These are phyloP conservation scores for Epichloe aotearoae DNA, from an alignment of 2,329 filamentous ascomycete species.

Conservation along the genomic window DNA sequence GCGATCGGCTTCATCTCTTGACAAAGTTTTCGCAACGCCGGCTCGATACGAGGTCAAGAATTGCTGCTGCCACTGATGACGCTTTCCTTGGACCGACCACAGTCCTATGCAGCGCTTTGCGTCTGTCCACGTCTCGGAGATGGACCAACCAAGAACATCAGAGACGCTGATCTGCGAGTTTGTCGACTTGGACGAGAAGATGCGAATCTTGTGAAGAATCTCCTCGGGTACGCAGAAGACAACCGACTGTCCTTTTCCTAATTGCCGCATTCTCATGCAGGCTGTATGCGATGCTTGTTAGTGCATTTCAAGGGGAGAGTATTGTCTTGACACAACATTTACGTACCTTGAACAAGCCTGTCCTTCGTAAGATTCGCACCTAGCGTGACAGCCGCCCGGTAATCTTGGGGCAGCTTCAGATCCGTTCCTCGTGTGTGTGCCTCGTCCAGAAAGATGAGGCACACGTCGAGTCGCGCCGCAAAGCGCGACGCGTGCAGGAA, in stretches of 20 bases:
- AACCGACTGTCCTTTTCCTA: conserved; percentile 54
- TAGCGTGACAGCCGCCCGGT: conserved; percentile 54
- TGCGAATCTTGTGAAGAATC: conserved; percentile 39
- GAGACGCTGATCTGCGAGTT: conserved; percentile 26
- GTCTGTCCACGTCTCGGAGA: conserved; percentile 42
- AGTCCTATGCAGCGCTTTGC: conserved; percentile 18
- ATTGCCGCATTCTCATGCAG: conserved; percentile 58
- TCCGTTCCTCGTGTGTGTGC: conserved; percentile 59
- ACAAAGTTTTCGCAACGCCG: not conserved
- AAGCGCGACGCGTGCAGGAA: conserved; percentile 46
- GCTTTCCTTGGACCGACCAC: conserved; percentile 1
- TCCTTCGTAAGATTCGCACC: conserved; percentile 56
- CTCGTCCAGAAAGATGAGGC: conserved; percentile 57
- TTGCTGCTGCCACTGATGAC: not conserved
- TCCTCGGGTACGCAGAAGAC: conserved; percentile 47
- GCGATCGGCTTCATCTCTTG: not conserved
- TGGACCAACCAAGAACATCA: conserved; percentile 47
- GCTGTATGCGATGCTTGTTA: conserved; percentile 24
- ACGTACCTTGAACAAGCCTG: conserved; percentile 49
- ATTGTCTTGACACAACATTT: not conserved
- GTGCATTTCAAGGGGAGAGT: not conserved
- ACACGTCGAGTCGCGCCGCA: conserved; percentile 38
- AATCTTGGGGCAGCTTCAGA: conserved; percentile 42
- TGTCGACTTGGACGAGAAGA: not conserved
- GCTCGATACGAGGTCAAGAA: not conserved